phyloP scores from a whole-genome alignment of 2,329 filamentous ascomycete species.

The Achaetomium macrosporum region DNA sequence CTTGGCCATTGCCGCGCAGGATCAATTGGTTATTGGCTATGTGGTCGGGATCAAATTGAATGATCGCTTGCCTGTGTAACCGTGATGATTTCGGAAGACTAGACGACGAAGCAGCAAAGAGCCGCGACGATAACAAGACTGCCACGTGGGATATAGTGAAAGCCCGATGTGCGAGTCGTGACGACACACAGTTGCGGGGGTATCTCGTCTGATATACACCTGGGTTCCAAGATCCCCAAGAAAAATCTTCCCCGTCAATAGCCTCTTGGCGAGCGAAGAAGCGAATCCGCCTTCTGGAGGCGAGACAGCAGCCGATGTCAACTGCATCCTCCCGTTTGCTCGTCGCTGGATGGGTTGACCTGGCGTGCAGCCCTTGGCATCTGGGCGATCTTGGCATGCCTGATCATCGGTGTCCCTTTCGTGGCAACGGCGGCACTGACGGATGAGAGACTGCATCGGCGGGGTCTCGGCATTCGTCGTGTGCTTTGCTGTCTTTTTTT shows the following conservation, averaged over 20 bases:
- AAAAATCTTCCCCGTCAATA: not conserved
- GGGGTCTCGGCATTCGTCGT: no score
- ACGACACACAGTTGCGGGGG: no score
- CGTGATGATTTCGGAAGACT: no score
- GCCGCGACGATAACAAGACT: no score
- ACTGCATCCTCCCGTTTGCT: conserved; percentile 4
- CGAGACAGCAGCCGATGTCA: not conserved
- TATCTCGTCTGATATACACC: no score
- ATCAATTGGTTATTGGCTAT: not conserved
- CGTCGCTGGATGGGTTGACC: conserved; percentile 2
- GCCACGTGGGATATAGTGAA: no score
- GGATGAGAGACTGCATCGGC: no score
- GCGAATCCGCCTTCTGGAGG: not conserved
- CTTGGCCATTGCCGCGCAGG: conserved; percentile 18
- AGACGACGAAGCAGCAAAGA: no score
- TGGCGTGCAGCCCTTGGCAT: conserved; percentile 15
- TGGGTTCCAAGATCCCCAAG: not conserved
- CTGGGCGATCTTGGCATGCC: conserved; percentile 15
- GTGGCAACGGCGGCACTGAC: not conserved
- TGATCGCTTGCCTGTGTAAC: not conserved
- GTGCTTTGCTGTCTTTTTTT: no score
- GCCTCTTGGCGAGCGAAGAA: not conserved
- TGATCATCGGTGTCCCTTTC: conserved; percentile 6
- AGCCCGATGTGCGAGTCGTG: no score
- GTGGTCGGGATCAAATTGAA: not conserved